Percentiles rank a stretch among this genome's conserved stretches.
These are phyloP conservation scores for Inga oerstediana DNA, from an alignment of 306 rosid species.

Conservation along the genomic window DNA sequence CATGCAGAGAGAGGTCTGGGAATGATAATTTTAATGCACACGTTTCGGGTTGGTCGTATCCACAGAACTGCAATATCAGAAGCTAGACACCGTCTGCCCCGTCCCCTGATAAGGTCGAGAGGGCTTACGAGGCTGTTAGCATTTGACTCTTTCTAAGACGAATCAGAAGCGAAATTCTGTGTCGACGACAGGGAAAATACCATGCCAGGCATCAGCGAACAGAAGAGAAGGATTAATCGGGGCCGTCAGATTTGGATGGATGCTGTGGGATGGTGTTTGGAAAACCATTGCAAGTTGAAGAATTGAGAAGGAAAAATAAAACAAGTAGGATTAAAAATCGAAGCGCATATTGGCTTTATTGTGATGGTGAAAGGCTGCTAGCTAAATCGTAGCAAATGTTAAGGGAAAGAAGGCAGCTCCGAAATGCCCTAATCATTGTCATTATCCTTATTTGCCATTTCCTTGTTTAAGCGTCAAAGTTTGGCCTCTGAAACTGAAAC, in stretches of 20 bases:
- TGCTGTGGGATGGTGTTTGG: neutral
- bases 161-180: conserved; percentile 1
- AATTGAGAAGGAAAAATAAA: conserved; percentile 13
- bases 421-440: conserved; percentile 30
- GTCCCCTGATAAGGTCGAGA: neutral
- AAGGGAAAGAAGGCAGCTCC: conserved; percentile 8
- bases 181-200: neutral
- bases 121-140: neutral
- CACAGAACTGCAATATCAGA: conserved; percentile 34
- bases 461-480: conserved; percentile 11
- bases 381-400: neutral
- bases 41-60: conserved; percentile 43
- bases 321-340: neutral
- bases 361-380: conserved; percentile 35
- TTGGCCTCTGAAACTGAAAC: neutral
- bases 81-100: conserved; percentile 13
- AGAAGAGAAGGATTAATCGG: neutral
- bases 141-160: conserved; percentile 17
- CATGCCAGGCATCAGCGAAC: conserved; percentile 21
- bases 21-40: neutral
- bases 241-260: conserved; percentile 33
- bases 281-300: conserved; percentile 30
- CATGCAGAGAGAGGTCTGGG: neutral
- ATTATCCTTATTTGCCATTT: conserved; percentile 24
- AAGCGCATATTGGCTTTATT: conserved; percentile 15